Evolutionary conservation across 768 basidiomycete genomes (phyloP), one percentile per base, ranked within the genome.

Genomic region (Hygrocybe punicea): DNA sequence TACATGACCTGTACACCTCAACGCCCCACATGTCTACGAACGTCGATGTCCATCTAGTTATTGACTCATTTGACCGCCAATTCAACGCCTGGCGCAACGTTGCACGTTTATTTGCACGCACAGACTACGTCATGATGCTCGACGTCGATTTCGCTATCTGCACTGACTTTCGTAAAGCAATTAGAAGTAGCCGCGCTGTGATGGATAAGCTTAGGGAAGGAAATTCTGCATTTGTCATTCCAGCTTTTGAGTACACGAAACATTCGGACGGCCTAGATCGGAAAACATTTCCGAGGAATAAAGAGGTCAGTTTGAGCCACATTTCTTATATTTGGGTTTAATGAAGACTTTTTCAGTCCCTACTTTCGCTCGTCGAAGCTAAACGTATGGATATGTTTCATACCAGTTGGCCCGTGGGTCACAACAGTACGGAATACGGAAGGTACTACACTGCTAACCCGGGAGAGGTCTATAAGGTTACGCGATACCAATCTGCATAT

Each of bases 61-160:
- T 93, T 60, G 90, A 92, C 63, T 79, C 83, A 3, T 89, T 87
- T 60, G 86, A 87, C 58, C 82, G 91, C 5, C 89, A 93, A 67
- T 87, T 95, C 77, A 95, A 95, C 70, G 84, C 89, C 21, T 94
- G 91, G 89, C 81, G 93, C 34, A 94, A 94, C 68, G 81, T 85
- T 42, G 93, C 92, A 3, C 84, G 93, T 40, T 75, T 91, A 51
- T 91, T 92, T 64, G 86, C 91, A 4, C 81, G 90, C 13, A 93
- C 93, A 7, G 82, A 88, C 60, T 91, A 83, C 62, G 82, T 93
- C 56, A 89, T 94, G 85, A 89, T 93, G 86, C 84, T 94, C 51
- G 93, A 95, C 67, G 86, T 94, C 59, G 92, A 94, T 69, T 93
- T 95, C 69, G 86, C 81, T 33, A 71, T 89, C 10, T 92, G 91